Evolutionary conservation across 305 asterid species (phyloP), one percentile per base, ranked within the genome.

Genomic region (Fraxinus velutina): DNA sequence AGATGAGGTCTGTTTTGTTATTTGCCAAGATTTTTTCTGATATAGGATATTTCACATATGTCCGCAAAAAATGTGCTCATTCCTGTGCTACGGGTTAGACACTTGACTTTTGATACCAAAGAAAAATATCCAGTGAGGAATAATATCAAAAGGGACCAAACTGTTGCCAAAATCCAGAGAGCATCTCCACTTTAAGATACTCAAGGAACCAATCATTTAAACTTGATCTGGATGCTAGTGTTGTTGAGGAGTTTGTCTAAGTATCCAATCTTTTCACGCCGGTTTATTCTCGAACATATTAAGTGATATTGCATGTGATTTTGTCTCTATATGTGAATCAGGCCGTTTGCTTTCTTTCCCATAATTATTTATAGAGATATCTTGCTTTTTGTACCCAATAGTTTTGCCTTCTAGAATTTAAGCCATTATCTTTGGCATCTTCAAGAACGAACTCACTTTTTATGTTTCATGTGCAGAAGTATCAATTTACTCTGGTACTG

Each of bases 1-100:
- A 39, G 98, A 94, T 77, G 98, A 94, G 97, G 98, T 94, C 60
- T 62, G 12, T 74, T 76, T 72, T 72, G 79, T 76, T 24, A 33
- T 80, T 75, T 72, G 33, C 80, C 22, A 5, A 62, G 44, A 39
- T 55, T 24, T 30, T 30, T 68, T 2, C 76, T n/a, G n/a, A 9
- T 27, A 13, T 22, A 70, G 39, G 75, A 29, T 30, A 30, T 30
- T 70, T 13, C 42, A 30, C 22, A 32, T 19, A n/a, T 15, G 19
- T 62, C 74, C 2, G 22, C 17, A 8, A 70, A 70, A 70, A 4
- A 70, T 62, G n/a, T 7, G 32, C 9, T 29, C 19, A 68, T 29
- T 68, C 39, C 10, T 29, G 21, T n/a, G 17, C 21, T 8, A 62
- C 0, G 72, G 17, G 74, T 29, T 19, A 13, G 36, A 27, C 64